Evolutionary conservation across 257 asterid genomes (phyloP).

Genomic region (Primulina tabacum): DNA sequence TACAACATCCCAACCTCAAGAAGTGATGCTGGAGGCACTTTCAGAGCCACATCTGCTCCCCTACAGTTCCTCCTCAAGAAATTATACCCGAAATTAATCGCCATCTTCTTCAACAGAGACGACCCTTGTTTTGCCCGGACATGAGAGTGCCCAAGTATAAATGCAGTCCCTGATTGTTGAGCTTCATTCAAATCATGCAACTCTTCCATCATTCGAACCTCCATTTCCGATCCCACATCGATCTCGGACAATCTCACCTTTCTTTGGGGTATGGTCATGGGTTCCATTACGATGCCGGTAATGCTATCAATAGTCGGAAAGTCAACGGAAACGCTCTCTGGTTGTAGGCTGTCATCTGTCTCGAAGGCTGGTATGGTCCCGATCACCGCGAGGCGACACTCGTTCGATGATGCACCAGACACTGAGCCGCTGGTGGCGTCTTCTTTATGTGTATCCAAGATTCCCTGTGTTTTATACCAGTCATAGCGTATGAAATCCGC

Average conservation of each 20-base stretch:
- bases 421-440: conserved; percentile 36
- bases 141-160: conserved; percentile 85
- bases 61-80: conserved; percentile 78
- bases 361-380: conserved; percentile 68
- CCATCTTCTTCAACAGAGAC: conserved; percentile 67
- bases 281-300: conserved; percentile 46
- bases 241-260: conserved; percentile 51
- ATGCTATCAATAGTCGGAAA: conserved; percentile 48
- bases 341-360: conserved; percentile 51
- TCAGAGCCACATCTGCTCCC: conserved; percentile 85
- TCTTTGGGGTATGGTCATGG: conserved; percentile 28
- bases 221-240: conserved; percentile 36
- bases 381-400: conserved; percentile 65
- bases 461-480: conserved; percentile 47
- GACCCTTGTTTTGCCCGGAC: conserved; percentile 86
- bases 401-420: conserved; percentile 51
- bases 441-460: conserved; percentile 28
- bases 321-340: conserved; percentile 64
- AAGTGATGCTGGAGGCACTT: conserved; percentile 94
- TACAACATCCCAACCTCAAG: conserved; percentile 97
- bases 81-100: conserved; percentile 75
- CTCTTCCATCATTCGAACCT: conserved; percentile 51
- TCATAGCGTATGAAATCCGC: conserved; percentile 77
- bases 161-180: conserved; percentile 77
- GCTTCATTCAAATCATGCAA: conserved; percentile 72